Evolutionary conservation across 768 basidiomycete genomes (phyloP).

Genomic region (Amanita polypyramis): DNA sequence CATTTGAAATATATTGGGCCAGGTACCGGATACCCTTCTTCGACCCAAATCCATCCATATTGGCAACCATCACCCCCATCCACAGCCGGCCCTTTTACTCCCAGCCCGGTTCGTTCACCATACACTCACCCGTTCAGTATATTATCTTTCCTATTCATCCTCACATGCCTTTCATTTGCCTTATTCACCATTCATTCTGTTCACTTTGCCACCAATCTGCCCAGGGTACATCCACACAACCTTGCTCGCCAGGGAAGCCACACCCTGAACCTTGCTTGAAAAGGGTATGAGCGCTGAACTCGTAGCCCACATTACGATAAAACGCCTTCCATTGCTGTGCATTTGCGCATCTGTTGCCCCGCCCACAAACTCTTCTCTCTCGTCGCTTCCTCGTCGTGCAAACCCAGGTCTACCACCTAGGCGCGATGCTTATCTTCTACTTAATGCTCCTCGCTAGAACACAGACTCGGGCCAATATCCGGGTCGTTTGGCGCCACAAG

Average conservation of each 20-base stretch:
- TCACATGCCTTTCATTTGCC: too few species aligned
- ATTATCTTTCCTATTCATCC: too few species aligned
- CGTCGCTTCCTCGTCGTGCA: neutral
- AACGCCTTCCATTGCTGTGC: neutral
- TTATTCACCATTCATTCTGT: too few species aligned
- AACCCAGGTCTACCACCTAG: too few species aligned
- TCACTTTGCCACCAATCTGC: too few species aligned
- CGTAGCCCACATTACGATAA: neutral
- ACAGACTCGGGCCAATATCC: too few species aligned
- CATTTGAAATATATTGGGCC: neutral
- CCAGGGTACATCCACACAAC: too few species aligned
- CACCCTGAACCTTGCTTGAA: neutral
- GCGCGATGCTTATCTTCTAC: too few species aligned
- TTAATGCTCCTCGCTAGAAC: too few species aligned
- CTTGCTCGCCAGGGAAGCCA: neutral
- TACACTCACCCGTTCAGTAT: too few species aligned
- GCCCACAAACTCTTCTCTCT: neutral
- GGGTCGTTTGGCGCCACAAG: too few species aligned
- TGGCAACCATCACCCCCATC: neutral
- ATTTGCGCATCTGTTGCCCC: neutral
- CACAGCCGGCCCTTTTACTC: neutral
- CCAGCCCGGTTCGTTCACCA: neutral
- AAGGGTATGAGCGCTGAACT: neutral
- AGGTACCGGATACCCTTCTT: constrained; percentile 2
- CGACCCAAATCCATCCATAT: neutral